Evolutionary conservation across 768 basidiomycete genomes (phyloP).

Genomic region (Xerocomus spinulosus): DNA sequence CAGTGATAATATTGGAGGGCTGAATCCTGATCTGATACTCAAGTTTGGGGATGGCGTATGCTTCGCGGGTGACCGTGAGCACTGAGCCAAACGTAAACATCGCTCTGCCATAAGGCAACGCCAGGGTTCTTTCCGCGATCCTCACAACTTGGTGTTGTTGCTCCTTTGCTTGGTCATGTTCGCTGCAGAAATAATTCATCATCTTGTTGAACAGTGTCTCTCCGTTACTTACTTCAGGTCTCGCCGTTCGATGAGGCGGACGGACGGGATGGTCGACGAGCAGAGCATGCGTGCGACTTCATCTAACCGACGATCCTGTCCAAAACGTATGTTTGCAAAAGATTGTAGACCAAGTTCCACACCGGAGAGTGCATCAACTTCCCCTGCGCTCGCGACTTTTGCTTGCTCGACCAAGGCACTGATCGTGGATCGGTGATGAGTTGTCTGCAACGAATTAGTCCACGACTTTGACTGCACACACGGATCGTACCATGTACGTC

Average conservation of each 20-base stretch:
- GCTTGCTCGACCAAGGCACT: slow-evolving; percentile 48
- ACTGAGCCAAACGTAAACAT: slow-evolving; percentile 89
- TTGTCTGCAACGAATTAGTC: slow-evolving; percentile 40
- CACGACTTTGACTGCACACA: background rate
- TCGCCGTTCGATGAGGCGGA: slow-evolving; percentile 63
- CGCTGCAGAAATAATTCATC: slow-evolving; percentile 45
- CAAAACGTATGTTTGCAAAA: slow-evolving; percentile 82
- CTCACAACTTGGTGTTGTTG: slow-evolving; percentile 78
- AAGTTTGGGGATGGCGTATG: slow-evolving; percentile 73
- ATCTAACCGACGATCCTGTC: slow-evolving; percentile 82
- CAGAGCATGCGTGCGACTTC: slow-evolving; percentile 91
- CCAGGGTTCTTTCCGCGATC: slow-evolving; percentile 84
- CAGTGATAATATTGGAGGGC: slow-evolving; percentile 60
- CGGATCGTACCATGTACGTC: slow-evolving; percentile 27
- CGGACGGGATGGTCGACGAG: slow-evolving; percentile 64
- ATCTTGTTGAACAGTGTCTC: background rate
- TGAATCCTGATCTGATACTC: slow-evolving; percentile 73
- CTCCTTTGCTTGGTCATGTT: slow-evolving; percentile 82
- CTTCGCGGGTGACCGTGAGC: slow-evolving; percentile 69
- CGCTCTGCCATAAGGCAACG: slow-evolving; percentile 84
- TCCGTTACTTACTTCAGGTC: slow-evolving; percentile 56
- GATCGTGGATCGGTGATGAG: slow-evolving; percentile 47
- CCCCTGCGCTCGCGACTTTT: slow-evolving; percentile 47
- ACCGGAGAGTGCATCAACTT: slow-evolving; percentile 57
- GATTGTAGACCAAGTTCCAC: slow-evolving; percentile 70